Conservation (phyloP, 208 protist genomes). For the Pavlovales sp. region DNA sequence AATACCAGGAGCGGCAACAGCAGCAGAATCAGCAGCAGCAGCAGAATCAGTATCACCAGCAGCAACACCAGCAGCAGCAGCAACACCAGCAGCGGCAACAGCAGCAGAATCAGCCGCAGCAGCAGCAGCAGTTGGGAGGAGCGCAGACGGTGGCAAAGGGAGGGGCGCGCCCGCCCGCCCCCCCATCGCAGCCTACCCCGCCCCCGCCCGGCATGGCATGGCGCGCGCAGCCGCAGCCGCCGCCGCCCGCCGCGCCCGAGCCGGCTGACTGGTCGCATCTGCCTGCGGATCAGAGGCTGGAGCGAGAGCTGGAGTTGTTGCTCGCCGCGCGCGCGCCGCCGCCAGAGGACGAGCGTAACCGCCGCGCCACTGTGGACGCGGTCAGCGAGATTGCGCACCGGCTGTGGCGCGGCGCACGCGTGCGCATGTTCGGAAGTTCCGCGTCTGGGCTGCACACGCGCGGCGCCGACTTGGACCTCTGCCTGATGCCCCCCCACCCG, state of each 20-base stretch:
- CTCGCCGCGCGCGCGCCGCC: too few relatives aligned
- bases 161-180: too few relatives aligned
- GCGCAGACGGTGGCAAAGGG: too few relatives aligned
- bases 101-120: too few relatives aligned
- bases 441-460: conserved; percentile 16
- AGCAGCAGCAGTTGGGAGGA: background rate
- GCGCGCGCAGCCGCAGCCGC: background rate
- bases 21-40: background rate
- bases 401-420: background rate
- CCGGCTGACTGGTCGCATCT: background rate
- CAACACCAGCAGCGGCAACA: too few relatives aligned
- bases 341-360: background rate
- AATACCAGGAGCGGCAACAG: background rate
- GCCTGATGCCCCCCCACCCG: background rate
- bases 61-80: background rate
- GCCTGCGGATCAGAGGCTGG: too few relatives aligned
- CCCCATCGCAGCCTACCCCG: too few relatives aligned
- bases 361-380: background rate
- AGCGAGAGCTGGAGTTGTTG: too few relatives aligned
- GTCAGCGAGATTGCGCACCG: background rate
- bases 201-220: too few relatives aligned
- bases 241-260: too few relatives aligned
- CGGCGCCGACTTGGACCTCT: conserved; percentile 19
- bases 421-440: conserved; percentile 2
- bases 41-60: too few relatives aligned